Conservation (phyloP, 2,329 filamentous ascomycete species). For the Penicillium sp. region DNA sequence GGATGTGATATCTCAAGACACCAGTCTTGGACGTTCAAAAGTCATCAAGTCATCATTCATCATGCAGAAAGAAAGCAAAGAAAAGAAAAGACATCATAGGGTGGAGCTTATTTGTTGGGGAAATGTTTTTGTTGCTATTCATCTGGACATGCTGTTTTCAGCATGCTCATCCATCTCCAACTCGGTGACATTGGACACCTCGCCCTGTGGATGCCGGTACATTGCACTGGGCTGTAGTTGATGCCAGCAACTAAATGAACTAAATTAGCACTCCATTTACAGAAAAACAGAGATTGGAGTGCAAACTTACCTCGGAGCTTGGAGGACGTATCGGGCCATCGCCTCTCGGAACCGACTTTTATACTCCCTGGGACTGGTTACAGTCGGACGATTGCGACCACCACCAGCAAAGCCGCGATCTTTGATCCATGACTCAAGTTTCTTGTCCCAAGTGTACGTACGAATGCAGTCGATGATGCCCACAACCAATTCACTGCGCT, state of each 20-base stretch:
- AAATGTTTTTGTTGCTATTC: not conserved
- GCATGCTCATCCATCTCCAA: constrained; percentile 22
- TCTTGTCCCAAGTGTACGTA: constrained; percentile 99
- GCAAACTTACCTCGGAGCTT: constrained; percentile 48
- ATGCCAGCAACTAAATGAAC: constrained; percentile 45
- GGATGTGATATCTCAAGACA: not conserved
- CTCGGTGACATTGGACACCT: constrained; percentile 23
- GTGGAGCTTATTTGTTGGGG: not conserved
- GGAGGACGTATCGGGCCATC: constrained; percentile 79
- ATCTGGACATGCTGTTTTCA: not conserved
- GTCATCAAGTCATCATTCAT: constrained; percentile 23
- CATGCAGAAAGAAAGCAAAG: not conserved
- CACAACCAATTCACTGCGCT: constrained; percentile 85
- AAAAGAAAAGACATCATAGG: not conserved
- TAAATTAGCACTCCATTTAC: not conserved
- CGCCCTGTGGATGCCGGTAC: constrained; percentile 32
- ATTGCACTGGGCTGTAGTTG: constrained; percentile 41
- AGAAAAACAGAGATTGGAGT: not conserved
- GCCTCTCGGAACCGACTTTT: constrained; percentile 93
- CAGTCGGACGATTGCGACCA: constrained; percentile 82
- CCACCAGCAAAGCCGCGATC: constrained; percentile 82
- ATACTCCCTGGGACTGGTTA: constrained; percentile 97
- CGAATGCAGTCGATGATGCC: constrained; percentile 98
- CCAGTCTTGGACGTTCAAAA: constrained; percentile 2
- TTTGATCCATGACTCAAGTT: constrained; percentile 99